A percentile compares a stretch with the other conserved stretches of the same genome.
phyloP scores from a whole-genome alignment of 352 stramenopile species.

The Nothophytophthora sp. region DNA sequence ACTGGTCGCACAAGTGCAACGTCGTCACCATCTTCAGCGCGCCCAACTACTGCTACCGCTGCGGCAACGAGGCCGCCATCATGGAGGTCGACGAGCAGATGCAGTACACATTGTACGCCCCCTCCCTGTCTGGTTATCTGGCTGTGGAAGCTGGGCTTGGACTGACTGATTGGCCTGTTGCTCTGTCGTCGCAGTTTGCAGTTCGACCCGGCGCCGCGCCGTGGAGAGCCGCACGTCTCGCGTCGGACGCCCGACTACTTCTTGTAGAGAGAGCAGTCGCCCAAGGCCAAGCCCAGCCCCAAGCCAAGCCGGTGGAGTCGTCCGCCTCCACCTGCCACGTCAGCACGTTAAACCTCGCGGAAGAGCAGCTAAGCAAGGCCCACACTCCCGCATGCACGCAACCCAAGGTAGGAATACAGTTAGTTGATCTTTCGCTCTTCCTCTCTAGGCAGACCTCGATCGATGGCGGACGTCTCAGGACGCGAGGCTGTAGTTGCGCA shows the following conservation, averaged over 20 bases:
- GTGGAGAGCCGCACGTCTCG: conserved; percentile 93
- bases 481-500: conserved; percentile 77
- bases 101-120: conserved; percentile 94
- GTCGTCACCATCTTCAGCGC: conserved; percentile 99
- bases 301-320: too few relatives aligned
- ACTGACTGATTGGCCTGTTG: conserved; percentile 9
- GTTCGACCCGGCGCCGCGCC: conserved; percentile 93
- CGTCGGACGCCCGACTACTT: conserved; percentile 95
- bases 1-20: conserved; percentile 96
- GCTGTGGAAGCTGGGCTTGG: background rate
- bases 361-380: conserved; percentile 16
- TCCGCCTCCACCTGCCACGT: too few relatives aligned
- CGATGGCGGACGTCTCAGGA: conserved; percentile 13
- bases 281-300: conserved; percentile 5
- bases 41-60: conserved; percentile 99
- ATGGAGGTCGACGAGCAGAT: conserved; percentile 97
- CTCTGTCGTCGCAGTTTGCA: conserved; percentile 76
- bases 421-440: conserved; percentile 22
- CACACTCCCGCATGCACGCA: too few relatives aligned
- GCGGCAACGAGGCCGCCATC: conserved; percentile 98
- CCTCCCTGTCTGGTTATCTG: background rate
- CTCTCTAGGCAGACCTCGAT: background rate
- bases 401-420: conserved; percentile 40
- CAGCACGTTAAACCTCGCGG: conserved; percentile 14
- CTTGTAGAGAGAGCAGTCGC: conserved; percentile 63